Conservation (phyloP, 129 eudicot species). For the Chrysanthemum seticuspe region DNA sequence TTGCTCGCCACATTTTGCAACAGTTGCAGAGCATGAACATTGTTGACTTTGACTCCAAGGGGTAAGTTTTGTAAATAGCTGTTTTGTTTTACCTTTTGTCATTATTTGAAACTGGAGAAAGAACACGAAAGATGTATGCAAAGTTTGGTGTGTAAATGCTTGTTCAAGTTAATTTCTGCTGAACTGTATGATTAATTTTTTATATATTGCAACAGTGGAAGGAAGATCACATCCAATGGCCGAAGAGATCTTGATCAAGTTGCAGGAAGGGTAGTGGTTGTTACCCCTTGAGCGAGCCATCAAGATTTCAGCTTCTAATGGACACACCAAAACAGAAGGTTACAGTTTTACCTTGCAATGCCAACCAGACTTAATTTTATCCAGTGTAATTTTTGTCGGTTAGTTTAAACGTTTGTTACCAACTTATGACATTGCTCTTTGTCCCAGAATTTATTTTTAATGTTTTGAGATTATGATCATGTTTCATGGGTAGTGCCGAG, state of each 20-base stretch:
- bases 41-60: slow-evolving; percentile 57
- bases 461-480: slow-evolving; percentile 21
- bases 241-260: slow-evolving; percentile 59
- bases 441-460: neutral
- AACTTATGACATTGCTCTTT: slow-evolving; percentile 13
- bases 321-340: slow-evolving; percentile 18
- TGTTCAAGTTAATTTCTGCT: too few relatives aligned
- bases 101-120: slow-evolving; percentile 27
- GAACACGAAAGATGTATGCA: neutral
- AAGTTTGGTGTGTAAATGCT: too few relatives aligned
- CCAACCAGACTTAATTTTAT: slow-evolving; percentile 22
- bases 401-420: slow-evolving; percentile 14
- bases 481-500: neutral
- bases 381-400: slow-evolving; percentile 20
- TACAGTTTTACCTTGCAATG: slow-evolving; percentile 16
- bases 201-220: slow-evolving; percentile 29
- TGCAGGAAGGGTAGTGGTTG: slow-evolving; percentile 51
- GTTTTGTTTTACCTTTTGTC: slow-evolving; percentile 53
- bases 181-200: neutral
- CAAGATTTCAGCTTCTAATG: neutral
- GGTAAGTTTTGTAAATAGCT: slow-evolving; percentile 53
- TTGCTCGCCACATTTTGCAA: slow-evolving; percentile 73
- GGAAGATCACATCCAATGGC: slow-evolving; percentile 50
- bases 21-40: slow-evolving; percentile 64
- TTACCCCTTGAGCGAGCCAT: slow-evolving; percentile 32